Conservation (phyloP, 495 filamentous ascomycete species). For the Platismatia glauca region DNA sequence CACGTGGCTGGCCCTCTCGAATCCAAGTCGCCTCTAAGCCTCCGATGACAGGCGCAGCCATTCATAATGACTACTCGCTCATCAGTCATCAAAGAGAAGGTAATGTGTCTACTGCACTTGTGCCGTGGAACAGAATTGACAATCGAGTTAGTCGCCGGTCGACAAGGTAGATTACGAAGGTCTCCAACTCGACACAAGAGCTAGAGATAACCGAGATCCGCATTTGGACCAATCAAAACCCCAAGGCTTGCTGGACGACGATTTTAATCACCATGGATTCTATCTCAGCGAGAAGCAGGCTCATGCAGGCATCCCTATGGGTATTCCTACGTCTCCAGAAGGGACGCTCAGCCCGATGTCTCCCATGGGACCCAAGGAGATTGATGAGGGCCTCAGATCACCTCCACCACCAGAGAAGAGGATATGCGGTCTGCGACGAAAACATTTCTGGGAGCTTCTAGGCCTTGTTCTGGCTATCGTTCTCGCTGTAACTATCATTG, state of each 20-base stretch:
- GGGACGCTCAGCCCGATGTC: background rate
- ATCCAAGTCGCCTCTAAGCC: background rate
- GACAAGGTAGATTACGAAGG: slow-evolving; percentile 20
- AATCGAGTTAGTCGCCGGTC: slow-evolving; percentile 14
- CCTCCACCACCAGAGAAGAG: slow-evolving; percentile 14
- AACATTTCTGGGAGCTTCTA: slow-evolving; percentile 22
- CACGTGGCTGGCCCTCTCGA: slow-evolving; percentile 2
- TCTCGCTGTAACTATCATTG: slow-evolving; percentile 20
- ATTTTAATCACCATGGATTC: slow-evolving; percentile 8
- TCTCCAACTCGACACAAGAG: slow-evolving; percentile 24
- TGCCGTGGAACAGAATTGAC: background rate
- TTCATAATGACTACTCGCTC: slow-evolving; percentile 13
- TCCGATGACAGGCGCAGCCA: background rate
- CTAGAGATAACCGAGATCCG: slow-evolving; percentile 17
- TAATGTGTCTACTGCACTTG: background rate
- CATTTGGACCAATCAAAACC: slow-evolving; percentile 9
- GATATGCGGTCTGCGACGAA: slow-evolving; percentile 20
- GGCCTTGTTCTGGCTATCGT: slow-evolving; percentile 18
- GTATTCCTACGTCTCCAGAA: slow-evolving; percentile 6
- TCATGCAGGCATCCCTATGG: slow-evolving; percentile 4
- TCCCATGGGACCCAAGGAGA: background rate
- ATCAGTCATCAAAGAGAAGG: slow-evolving; percentile 7
- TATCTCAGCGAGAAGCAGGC: slow-evolving; percentile 19
- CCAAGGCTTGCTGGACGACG: slow-evolving; percentile 12
- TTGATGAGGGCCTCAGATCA: slow-evolving; percentile 1